Evolutionary conservation across 2,329 filamentous ascomycete genomes (phyloP), one percentile per base, ranked within the genome.

Genomic region (Alternaria gaisen): DNA sequence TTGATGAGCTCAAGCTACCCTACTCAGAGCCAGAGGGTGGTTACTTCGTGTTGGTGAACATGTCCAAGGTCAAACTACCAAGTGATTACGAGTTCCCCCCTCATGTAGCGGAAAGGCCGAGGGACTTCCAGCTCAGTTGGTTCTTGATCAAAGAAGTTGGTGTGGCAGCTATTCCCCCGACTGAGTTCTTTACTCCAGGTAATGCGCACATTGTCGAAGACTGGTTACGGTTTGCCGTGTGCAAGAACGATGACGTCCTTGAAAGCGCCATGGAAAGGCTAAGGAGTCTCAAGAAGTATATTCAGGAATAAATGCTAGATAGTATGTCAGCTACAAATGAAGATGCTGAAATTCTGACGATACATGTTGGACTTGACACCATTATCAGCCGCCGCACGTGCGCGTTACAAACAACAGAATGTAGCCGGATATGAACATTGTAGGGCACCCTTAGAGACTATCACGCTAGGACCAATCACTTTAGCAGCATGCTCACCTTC

Each of bases 71-170:
- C 58, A 88, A 91, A 76, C 77, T 99, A 5, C 95, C 95, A 0
- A 85, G 85, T 5, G 89, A 89, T 76, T 99, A 98, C 78, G 87
- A 90, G 0, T 98, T 98, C 83, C 95, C 95, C 28, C 84, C 90
- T 1, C 93, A 97, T 75, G 94, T 99, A 36, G 92, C 91, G 14
- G 89, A 85, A 73, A 87, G 95, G 2, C 93, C 95, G 24, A 86
- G 95, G 30, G 95, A 99, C 78, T 99, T 98, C 82, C 92, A 97
- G 84, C 86, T 99, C 47, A 88, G 89, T 36, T 99, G 94, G 94
- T 98, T 98, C 82, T 81, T 97, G 71, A 99, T 99, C 80, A 94
- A 94, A 78, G 94, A 99, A 82, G 84, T 99, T 20, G 95, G 95
- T 10, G 93, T 99, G 28, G 95, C 95, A 3, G 94, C 94, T 9